Evolutionary conservation across 2,329 filamentous ascomycete genomes (phyloP).

Genomic region (Sporothrix inflata): DNA sequence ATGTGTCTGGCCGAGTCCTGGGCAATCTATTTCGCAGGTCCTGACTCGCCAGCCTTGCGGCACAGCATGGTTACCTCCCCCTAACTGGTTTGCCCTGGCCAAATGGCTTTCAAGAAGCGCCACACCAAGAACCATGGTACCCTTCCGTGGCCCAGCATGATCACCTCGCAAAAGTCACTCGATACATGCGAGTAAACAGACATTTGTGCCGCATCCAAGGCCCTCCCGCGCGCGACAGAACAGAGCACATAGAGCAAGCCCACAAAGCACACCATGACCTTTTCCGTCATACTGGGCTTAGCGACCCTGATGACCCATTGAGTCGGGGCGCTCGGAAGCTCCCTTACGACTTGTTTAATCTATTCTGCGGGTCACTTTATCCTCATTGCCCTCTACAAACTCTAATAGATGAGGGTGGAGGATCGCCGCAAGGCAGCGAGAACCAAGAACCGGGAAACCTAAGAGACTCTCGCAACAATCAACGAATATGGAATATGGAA

Average conservation of each 20-base stretch:
- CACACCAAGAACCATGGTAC: neutral
- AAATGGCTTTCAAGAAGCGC: neutral
- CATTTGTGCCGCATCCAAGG: neutral
- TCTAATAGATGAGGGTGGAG: conserved; percentile 16
- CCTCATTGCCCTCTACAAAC: neutral
- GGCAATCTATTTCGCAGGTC: neutral
- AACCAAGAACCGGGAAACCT: conserved; percentile 21
- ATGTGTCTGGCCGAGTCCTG: neutral
- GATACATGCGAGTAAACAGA: neutral
- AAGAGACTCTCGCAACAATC: neutral
- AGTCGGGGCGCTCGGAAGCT: conserved; percentile 4
- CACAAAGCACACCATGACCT: neutral
- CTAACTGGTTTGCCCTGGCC: neutral
- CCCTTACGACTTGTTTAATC: conserved; percentile 22
- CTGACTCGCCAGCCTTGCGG: conserved; percentile 27
- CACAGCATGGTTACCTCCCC: conserved; percentile 6
- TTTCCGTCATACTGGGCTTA: neutral
- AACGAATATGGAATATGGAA: neutral
- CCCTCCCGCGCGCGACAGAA: neutral
- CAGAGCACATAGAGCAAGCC: neutral
- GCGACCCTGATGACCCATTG: conserved; percentile 6
- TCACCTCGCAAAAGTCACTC: neutral
- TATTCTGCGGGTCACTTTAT: conserved; percentile 9
- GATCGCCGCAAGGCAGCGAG: neutral
- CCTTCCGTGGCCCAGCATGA: neutral